Evolutionary conservation across 2,329 filamentous ascomycete species (phyloP).

Genomic region (Uncinocarpus reesii): DNA sequence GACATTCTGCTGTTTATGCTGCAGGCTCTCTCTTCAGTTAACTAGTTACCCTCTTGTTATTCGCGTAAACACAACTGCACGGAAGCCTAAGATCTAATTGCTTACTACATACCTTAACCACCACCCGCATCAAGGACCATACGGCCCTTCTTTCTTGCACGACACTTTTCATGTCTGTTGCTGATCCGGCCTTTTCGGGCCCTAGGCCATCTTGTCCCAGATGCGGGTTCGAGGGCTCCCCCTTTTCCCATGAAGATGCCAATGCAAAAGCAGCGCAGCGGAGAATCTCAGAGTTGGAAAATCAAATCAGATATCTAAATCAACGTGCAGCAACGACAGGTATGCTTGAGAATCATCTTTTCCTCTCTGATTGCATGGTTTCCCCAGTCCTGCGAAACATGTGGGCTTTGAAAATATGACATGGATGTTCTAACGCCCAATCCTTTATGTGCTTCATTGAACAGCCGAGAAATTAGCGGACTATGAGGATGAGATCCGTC

Average conservation of each 20-base stretch:
- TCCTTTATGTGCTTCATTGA: no score
- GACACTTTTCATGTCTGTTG: not conserved
- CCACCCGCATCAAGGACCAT: not conserved
- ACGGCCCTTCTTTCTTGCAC: not conserved
- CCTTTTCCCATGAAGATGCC: slow-evolving; percentile 17
- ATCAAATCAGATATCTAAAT: slow-evolving; percentile 44
- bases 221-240: slow-evolving; percentile 30
- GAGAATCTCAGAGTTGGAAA: slow-evolving; percentile 44
- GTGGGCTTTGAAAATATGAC: slow-evolving; percentile 6
- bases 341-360: slow-evolving; percentile 25
- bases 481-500: slow-evolving; percentile 53
- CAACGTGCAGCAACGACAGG: slow-evolving; percentile 45
- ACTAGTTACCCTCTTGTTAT: no score
- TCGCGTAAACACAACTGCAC: no score
- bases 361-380: no score
- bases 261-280: slow-evolving; percentile 27
- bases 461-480: slow-evolving; percentile 49
- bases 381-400: no score
- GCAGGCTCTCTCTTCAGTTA: no score
- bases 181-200: not conserved
- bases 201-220: slow-evolving; percentile 23
- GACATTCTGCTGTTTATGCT: no score
- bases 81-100: no score
- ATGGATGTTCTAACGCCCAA: no score
- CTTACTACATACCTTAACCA: no score